A percentile compares a stretch with the other conserved stretches of the same genome.
These are phyloP conservation scores for Suhomyces terraborum DNA, from an alignment of 1,139 yeast genomes.

Conservation along the genomic window DNA sequence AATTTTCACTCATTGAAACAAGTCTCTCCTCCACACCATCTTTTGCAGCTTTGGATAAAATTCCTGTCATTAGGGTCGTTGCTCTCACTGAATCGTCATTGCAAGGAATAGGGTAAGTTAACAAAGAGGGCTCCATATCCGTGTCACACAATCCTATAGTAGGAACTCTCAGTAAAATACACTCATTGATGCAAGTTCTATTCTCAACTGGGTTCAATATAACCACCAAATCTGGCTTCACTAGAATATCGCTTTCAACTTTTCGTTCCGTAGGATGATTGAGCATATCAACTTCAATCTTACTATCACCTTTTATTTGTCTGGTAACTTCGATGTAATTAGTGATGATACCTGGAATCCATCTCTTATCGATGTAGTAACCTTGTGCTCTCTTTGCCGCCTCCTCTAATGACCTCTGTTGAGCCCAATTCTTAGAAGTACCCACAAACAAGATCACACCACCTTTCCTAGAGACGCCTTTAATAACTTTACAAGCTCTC, in stretches of 20 bases:
- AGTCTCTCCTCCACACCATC: constrained; percentile 67
- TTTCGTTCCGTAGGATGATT: constrained; percentile 56
- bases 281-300: constrained; percentile 42
- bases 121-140: constrained; percentile 84
- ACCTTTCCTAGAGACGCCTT: constrained; percentile 80
- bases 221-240: constrained; percentile 88
- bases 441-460: constrained; percentile 87
- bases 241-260: constrained; percentile 49
- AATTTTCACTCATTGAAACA: constrained; percentile 35
- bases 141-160: constrained; percentile 94
- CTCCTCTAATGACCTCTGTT: constrained; percentile 68
- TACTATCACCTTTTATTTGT: constrained; percentile 69
- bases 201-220: constrained; percentile 87
- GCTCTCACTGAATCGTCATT: constrained; percentile 92
- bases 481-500: constrained; percentile 76
- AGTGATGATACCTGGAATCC: constrained; percentile 96
- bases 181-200: constrained; percentile 78
- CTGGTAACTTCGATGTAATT: constrained; percentile 76
- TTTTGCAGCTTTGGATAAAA: constrained; percentile 82
- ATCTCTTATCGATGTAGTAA: constrained; percentile 77
- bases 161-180: constrained; percentile 80
- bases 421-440: constrained; percentile 68
- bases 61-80: constrained; percentile 75
- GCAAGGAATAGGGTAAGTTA: constrained; percentile 94
- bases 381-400: constrained; percentile 82